Evolutionary conservation across 345 rosid species (phyloP).

Genomic region (Murraya koenigii): DNA sequence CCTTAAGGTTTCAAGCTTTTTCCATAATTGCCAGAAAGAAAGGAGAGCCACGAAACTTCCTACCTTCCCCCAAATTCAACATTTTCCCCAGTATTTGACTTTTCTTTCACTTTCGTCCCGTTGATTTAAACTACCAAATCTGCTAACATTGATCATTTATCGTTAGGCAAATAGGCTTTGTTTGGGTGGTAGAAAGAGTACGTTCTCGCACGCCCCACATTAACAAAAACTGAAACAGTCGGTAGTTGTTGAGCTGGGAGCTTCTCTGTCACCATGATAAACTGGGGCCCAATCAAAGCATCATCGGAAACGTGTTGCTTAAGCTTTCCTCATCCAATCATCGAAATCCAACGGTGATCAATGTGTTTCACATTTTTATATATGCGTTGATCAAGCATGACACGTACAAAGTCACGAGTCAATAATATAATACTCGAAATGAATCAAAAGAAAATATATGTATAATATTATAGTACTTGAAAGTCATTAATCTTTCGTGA

Average conservation of each 20-base stretch:
- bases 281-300: conserved; percentile 3
- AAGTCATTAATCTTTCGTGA: conserved; percentile 9
- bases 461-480: neutral
- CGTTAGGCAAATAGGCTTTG: neutral
- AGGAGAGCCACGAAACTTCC: neutral
- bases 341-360: neutral
- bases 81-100: neutral
- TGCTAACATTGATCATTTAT: neutral
- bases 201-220: conserved; percentile 6
- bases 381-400: neutral
- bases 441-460: too few species aligned
- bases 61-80: neutral
- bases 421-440: conserved; percentile 1
- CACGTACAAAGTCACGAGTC: neutral
- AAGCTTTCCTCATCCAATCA: conserved; percentile 4
- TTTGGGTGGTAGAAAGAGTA: neutral
- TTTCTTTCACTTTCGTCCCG: neutral
- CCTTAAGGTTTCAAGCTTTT: neutral
- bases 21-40: neutral
- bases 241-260: conserved; percentile 12
- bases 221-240: neutral
- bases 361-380: neutral
- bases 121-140: neutral
- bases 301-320: conserved; percentile 2
- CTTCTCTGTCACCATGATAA: conserved; percentile 12